These are phyloP conservation scores for Cordyceps fumosorosea DNA, from an alignment of 2,329 filamentous ascomycete species.

Conservation along the genomic window DNA sequence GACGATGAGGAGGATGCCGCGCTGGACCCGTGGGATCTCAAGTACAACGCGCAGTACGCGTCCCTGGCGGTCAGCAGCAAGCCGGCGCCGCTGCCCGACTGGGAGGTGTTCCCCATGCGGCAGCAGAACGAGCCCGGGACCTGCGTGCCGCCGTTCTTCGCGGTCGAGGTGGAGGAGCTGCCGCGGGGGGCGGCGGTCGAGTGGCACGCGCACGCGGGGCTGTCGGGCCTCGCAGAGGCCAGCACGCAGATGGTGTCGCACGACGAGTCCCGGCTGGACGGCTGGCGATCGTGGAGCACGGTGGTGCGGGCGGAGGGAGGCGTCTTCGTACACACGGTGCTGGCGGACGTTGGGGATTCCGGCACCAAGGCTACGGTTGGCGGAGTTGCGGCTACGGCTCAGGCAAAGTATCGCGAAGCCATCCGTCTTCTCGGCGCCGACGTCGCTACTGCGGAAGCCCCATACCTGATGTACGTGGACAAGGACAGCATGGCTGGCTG, in stretches of 20 bases:
- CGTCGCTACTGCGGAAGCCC: conserved; percentile 9
- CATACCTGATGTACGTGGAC: conserved; percentile 27
- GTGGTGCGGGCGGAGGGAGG: conserved; percentile 19
- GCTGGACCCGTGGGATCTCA: conserved; percentile 63
- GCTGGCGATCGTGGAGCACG: conserved; percentile 25
- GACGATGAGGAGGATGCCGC: conserved; percentile 45
- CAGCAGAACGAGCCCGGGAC: conserved; percentile 29
- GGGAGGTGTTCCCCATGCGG: conserved; percentile 35
- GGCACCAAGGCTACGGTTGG: not conserved
- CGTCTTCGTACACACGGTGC: conserved; percentile 25
- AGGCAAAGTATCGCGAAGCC: not conserved
- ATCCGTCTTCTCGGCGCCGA: conserved; percentile 3
- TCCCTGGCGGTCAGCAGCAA: conserved; percentile 28
- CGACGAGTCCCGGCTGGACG: conserved; percentile 14
- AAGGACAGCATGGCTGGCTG: conserved; percentile 10
- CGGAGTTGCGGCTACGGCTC: conserved; percentile 17
- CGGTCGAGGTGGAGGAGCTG: conserved; percentile 68
- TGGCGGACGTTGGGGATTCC: conserved; percentile 16
- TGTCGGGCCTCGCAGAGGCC: conserved; percentile 30
- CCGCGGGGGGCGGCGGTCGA: conserved; percentile 71
- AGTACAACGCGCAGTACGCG: conserved; percentile 48
- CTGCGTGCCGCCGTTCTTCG: conserved; percentile 60
- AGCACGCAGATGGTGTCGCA: conserved; percentile 21
- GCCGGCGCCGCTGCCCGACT: conserved; percentile 41
- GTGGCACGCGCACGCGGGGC: conserved; percentile 69